phyloP scores from a whole-genome alignment of 2,329 filamentous ascomycete genomes.

The Fusarium sp. region DNA sequence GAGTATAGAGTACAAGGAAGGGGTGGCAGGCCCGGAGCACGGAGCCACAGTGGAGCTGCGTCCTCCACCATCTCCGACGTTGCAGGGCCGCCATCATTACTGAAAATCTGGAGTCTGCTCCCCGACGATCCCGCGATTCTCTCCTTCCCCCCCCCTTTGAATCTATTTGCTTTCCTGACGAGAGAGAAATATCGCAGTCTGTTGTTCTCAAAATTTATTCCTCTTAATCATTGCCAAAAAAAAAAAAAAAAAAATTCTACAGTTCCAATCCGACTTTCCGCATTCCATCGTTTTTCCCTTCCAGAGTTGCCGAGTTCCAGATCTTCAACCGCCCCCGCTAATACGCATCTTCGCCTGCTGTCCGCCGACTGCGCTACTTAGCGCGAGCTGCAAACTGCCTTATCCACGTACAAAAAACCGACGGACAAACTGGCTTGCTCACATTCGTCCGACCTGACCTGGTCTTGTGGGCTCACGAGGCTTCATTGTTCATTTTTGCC shows the following conservation, averaged over 20 bases:
- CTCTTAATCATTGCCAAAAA: neutral
- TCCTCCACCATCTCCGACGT: conserved; percentile 40
- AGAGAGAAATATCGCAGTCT: neutral
- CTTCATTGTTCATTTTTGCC: neutral
- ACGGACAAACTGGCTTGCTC: conserved; percentile 15
- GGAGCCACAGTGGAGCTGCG: conserved; percentile 33
- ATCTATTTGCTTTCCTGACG: conserved; percentile 4
- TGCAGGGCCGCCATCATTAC: conserved; percentile 26
- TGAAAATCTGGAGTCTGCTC: conserved; percentile 35
- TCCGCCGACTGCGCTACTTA: conserved; percentile 4
- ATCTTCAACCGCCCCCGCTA: conserved; percentile 28
- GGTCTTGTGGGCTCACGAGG: neutral
- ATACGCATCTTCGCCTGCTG: conserved; percentile 22
- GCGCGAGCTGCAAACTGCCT: conserved; percentile 7
- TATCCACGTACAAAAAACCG: conserved; percentile 4
- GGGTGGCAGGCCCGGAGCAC: conserved; percentile 21
- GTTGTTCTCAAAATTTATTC: neutral
- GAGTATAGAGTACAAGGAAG: conserved; percentile 16
- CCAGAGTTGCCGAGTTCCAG: conserved; percentile 12
- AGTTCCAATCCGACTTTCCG: neutral
- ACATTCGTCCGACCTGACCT: neutral
- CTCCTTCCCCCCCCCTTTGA: conserved; percentile 7
- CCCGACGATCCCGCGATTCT: conserved; percentile 32
- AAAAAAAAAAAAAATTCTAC: neutral
- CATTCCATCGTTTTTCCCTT: conserved; percentile 7